Conservation (phyloP, 2,329 filamentous ascomycete genomes). For the Fragosphaeria purpurea region DNA sequence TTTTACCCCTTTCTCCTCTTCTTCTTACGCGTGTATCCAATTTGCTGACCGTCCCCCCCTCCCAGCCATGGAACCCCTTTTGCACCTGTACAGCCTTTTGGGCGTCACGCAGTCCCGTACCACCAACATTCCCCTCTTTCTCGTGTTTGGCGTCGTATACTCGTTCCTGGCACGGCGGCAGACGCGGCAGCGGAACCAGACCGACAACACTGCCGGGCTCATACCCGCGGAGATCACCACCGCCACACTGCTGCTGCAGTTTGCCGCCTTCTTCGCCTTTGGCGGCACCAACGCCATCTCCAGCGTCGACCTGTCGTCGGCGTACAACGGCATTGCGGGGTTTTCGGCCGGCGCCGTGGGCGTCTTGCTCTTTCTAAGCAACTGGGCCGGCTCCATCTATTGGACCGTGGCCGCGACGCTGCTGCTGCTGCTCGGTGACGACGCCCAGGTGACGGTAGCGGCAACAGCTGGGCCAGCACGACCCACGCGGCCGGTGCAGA, state of each 20-base stretch:
- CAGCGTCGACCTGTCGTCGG: slow-evolving; percentile 85
- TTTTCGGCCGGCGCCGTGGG: slow-evolving; percentile 80
- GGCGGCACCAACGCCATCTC: slow-evolving; percentile 93
- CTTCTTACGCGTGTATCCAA: neutral
- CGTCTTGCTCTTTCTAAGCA: slow-evolving; percentile 71
- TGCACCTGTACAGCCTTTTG: slow-evolving; percentile 66
- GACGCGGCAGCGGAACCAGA: slow-evolving; percentile 9
- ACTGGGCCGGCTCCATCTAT: slow-evolving; percentile 87
- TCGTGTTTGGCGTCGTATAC: slow-evolving; percentile 58
- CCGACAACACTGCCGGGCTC: slow-evolving; percentile 20
- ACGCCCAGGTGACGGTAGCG: too few species aligned
- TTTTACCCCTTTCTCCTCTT: slow-evolving; percentile 11
- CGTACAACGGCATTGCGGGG: slow-evolving; percentile 79
- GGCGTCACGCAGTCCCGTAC: slow-evolving; percentile 78
- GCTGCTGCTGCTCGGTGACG: slow-evolving; percentile 29
- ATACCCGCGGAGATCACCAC: slow-evolving; percentile 51
- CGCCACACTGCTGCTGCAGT: slow-evolving; percentile 66
- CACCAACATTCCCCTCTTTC: slow-evolving; percentile 75
- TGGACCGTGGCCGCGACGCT: slow-evolving; percentile 62
- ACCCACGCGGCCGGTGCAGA: neutral
- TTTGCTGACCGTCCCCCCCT: neutral
- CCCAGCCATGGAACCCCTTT: slow-evolving; percentile 33
- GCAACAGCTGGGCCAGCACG: too few species aligned
- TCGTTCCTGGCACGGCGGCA: slow-evolving; percentile 29
- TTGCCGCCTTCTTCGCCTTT: slow-evolving; percentile 78